Evolutionary conservation across 192 early-diverging fungal species (phyloP).

Genomic region (Lunasporangiospora selenospora): DNA sequence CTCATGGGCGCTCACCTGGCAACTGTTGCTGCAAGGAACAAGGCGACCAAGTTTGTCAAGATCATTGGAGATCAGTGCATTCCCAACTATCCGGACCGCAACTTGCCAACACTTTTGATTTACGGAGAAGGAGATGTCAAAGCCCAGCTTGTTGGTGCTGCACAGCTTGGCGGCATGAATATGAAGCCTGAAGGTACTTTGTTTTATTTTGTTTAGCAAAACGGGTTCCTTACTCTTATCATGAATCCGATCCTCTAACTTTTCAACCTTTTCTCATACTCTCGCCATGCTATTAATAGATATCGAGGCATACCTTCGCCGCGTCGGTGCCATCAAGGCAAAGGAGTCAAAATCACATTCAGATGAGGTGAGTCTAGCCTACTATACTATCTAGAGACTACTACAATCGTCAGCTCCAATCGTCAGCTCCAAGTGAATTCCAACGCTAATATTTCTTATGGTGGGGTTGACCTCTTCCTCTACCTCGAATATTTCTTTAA

Average conservation of each 20-base stretch:
- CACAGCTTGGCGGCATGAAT: slow-evolving; percentile 81
- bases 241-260: too few relatives aligned
- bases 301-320: slow-evolving; percentile 49
- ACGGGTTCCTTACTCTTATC: neutral
- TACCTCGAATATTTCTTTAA: too few relatives aligned
- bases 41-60: slow-evolving; percentile 92
- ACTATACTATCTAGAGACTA: neutral
- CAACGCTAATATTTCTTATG: too few relatives aligned
- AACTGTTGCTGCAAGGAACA: slow-evolving; percentile 75
- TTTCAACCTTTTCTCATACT: neutral
- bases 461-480: too few relatives aligned
- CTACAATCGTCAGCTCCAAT: too few relatives aligned
- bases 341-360: slow-evolving; percentile 26
- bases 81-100: slow-evolving; percentile 91
- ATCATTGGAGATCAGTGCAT: slow-evolving; percentile 95
- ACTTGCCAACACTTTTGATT: slow-evolving; percentile 89
- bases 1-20: slow-evolving; percentile 81
- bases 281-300: slow-evolving; percentile 17
- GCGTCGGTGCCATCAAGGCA: slow-evolving; percentile 45
- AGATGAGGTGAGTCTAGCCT: slow-evolving; percentile 27
- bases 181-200: slow-evolving; percentile 70
- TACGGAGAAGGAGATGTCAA: slow-evolving; percentile 90
- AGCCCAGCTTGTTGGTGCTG: slow-evolving; percentile 82
- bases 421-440: too few relatives aligned
- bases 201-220: neutral